These are phyloP conservation scores for Andrographis paniculata DNA, from an alignment of 305 asterid species.

Conservation along the genomic window DNA sequence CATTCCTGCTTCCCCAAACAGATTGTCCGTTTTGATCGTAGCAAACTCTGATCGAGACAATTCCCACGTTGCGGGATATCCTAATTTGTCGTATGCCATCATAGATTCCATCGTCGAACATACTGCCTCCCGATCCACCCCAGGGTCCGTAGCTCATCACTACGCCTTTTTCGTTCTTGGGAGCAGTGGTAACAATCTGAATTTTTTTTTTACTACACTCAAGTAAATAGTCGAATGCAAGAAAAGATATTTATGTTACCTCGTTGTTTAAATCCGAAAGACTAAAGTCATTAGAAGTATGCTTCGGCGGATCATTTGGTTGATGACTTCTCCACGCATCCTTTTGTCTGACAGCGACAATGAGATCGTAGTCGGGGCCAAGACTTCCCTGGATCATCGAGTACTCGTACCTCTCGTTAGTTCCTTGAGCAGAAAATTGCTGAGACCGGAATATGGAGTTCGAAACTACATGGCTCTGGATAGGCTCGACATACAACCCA, in stretches of 20 bases:
- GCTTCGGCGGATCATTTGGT: conserved; percentile 12
- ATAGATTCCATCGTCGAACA: conserved; percentile 67
- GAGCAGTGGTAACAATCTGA: conserved; percentile 24
- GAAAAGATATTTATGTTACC: conserved; percentile 9
- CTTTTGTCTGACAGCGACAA: conserved; percentile 55
- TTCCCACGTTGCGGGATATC: conserved; percentile 48
- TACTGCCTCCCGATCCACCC: conserved; percentile 74
- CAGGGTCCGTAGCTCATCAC: conserved; percentile 54
- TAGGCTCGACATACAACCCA: conserved; percentile 56
- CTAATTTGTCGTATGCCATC: conserved; percentile 60
- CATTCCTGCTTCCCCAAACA: conserved; percentile 72
- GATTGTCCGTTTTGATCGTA: conserved; percentile 49
- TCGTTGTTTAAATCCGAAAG: conserved; percentile 11
- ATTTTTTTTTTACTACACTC: too few relatives aligned
- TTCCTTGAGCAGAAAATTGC: conserved; percentile 18
- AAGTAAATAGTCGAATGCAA: conserved; percentile 5
- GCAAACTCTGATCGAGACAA: conserved; percentile 49
- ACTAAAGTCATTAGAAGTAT: conserved; percentile 22
- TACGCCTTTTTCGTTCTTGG: conserved; percentile 7
- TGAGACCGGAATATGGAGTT: conserved; percentile 27
- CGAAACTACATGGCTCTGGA: conserved; percentile 18
- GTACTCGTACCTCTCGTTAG: conserved; percentile 28
- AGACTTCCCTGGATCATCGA: conserved; percentile 58
- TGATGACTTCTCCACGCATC: conserved; percentile 22
- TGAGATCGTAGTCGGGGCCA: conserved; percentile 44